Percentiles rank a stretch among this genome's conserved stretches.
Conservation (phyloP, 2,329 filamentous ascomycete genomes). For the Microdochium bolleyi region DNA sequence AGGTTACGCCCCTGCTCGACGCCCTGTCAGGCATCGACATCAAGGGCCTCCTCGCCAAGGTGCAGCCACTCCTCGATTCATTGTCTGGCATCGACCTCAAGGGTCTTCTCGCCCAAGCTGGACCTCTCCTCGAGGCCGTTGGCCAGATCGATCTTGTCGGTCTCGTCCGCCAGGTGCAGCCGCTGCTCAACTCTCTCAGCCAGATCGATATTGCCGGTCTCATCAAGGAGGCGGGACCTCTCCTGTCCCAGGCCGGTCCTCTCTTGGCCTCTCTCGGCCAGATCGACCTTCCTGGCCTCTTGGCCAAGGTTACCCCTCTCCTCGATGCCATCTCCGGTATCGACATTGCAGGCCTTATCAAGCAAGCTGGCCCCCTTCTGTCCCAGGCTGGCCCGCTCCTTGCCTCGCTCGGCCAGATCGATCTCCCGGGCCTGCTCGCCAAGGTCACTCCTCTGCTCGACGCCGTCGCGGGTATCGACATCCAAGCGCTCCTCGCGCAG, state of each 20-base stretch:
- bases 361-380: conserved; percentile 32
- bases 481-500: conserved; percentile 14
- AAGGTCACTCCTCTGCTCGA: conserved; percentile 6
- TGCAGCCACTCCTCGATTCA: conserved; percentile 7
- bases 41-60: conserved; percentile 20
- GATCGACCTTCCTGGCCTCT: conserved; percentile 21
- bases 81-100: conserved; percentile 23
- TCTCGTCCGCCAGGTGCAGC: conserved; percentile 18
- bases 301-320: conserved; percentile 30
- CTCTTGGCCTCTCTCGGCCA: conserved; percentile 13
- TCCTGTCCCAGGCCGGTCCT: conserved; percentile 5
- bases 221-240: conserved; percentile 7
- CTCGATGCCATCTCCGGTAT: conserved; percentile 20
- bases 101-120: conserved; percentile 17
- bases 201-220: conserved; percentile 10
- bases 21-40: conserved; percentile 21
- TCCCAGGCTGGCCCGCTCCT: conserved; percentile 29
- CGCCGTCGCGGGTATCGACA: neutral
- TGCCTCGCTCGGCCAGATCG: conserved; percentile 19
- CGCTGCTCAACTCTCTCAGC: conserved; percentile 12
- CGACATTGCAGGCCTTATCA: conserved; percentile 20
- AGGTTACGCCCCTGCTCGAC: conserved; percentile 8
- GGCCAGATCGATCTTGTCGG: conserved; percentile 20
- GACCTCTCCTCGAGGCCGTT: conserved; percentile 14
- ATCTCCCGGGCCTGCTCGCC: conserved; percentile 21